Evolutionary conservation across 108 stramenopile genomes (phyloP).

Genomic region (Mediolabrus comicus): DNA sequence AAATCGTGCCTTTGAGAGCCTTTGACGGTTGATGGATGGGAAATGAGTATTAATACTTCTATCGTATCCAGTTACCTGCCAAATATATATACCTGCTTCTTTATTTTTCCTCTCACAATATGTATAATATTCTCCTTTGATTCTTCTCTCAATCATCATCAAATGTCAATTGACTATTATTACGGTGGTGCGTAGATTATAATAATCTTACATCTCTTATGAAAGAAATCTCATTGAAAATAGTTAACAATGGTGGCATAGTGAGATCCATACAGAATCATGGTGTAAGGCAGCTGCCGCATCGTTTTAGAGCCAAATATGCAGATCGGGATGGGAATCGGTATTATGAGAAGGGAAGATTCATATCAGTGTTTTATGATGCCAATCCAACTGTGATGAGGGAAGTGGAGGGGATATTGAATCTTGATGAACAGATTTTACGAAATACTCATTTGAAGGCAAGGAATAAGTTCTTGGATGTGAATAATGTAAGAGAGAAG

Average conservation of each 20-base stretch:
- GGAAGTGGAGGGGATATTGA: conserved; percentile 64
- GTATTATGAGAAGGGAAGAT: conserved; percentile 84
- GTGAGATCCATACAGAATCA: conserved; percentile 86
- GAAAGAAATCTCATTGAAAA: conserved; percentile 71
- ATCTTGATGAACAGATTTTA: conserved; percentile 73
- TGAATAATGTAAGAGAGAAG: conserved; percentile 70
- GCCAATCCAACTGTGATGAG: conserved; percentile 62
- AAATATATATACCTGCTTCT: neutral
- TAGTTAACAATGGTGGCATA: conserved; percentile 81
- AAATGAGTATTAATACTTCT: too few species aligned
- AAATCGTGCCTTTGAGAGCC: neutral
- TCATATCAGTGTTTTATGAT: conserved; percentile 82
- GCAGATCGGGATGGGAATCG: conserved; percentile 75
- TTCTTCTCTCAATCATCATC: neutral
- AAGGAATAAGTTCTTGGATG: conserved; percentile 62
- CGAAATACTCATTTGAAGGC: conserved; percentile 76
- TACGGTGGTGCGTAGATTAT: conserved; percentile 49
- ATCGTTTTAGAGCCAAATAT: conserved; percentile 81
- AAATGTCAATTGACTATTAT: neutral
- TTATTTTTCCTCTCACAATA: neutral
- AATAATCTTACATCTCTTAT: conserved; percentile 58
- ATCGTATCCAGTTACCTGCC: too few species aligned
- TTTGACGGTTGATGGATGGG: neutral
- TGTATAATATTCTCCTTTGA: neutral
- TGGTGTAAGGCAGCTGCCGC: conserved; percentile 82